These are phyloP conservation scores for Lachnellula willkommii DNA, from an alignment of 2,329 filamentous ascomycete genomes.

Conservation along the genomic window DNA sequence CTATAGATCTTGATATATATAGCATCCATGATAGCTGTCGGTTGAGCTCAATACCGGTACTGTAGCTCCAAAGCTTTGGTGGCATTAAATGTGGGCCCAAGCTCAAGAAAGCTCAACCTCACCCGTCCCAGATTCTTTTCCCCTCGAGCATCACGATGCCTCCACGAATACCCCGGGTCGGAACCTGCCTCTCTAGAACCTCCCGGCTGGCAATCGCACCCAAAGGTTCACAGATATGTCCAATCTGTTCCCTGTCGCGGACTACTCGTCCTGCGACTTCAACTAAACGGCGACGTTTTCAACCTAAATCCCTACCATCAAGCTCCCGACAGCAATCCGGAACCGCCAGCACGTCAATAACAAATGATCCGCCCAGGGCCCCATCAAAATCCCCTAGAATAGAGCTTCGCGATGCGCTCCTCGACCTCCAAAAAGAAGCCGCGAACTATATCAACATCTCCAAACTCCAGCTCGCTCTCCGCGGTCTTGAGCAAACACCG, in stretches of 20 bases:
- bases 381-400: constrained; percentile 5
- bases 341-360: constrained; percentile 1
- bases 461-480: constrained; percentile 64
- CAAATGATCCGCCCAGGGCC: neutral
- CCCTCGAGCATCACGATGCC: constrained; percentile 26
- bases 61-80: neutral
- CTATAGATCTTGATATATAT: neutral
- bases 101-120: constrained; percentile 4
- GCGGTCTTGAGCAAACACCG: constrained; percentile 52
- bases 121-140: neutral
- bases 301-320: neutral
- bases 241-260: constrained; percentile 22
- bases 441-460: constrained; percentile 62
- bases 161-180: constrained; percentile 27
- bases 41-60: neutral
- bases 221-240: constrained; percentile 19
- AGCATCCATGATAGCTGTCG: neutral
- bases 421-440: constrained; percentile 55
- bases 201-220: constrained; percentile 9
- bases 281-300: too few relatives aligned
- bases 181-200: constrained; percentile 15
- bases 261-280: neutral
- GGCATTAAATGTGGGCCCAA: neutral
- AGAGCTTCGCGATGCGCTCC: constrained; percentile 39
- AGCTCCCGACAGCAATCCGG: constrained; percentile 15